Evolutionary conservation across 139 green algal species (phyloP), one percentile per base, ranked within the genome.

Genomic region (Bryopsis sp.): DNA sequence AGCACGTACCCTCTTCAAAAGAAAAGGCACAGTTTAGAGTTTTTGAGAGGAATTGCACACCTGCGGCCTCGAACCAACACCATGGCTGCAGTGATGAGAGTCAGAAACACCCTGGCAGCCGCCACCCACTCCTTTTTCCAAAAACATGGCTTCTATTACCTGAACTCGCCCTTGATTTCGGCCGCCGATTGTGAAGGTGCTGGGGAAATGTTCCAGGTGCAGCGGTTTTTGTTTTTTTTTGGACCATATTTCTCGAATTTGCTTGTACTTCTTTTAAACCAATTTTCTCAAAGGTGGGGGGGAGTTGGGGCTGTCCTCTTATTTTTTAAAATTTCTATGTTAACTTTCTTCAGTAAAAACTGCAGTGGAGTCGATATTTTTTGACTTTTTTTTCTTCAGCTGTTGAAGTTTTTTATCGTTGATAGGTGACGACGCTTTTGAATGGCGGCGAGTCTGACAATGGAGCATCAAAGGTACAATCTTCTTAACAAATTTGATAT

Each of bases 191-290:
- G 82, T 70, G 86, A 93, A 74, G 86, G 86, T 29, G 86, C 85
- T 1, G 86, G 86, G 15, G 86, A 93, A 78, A 87, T 90, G 81
- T 91, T 93, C 77, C 76, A 84, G 75, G 82, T 82, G 46, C n/a
- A n/a, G n/a, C 37, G 28, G 58, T 48, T 31, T 22, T 19, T 33
- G n/a, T 65, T 65, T 24, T 24, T 57, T 24, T 57, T 57, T 57
- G 47, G 24, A 57, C 24, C 24, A 57, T 57, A 57, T 57, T 57
- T 57, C 47, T n/a, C 24, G 24, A 57, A n/a, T 57, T 24, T n/a
- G 24, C 24, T n/a, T n/a, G 24, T 24, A 24, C 24, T 57, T 57
- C n/a, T n/a, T n/a, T n/a, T n/a, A n/a, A n/a, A n/a, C n/a, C n/a
- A n/a, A n/a, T n/a, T n/a, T n/a, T n/a, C n/a, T n/a, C n/a, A n/a